Conservation (phyloP, 306 rosid genomes). For the Psophocarpus tetragonolobus region DNA sequence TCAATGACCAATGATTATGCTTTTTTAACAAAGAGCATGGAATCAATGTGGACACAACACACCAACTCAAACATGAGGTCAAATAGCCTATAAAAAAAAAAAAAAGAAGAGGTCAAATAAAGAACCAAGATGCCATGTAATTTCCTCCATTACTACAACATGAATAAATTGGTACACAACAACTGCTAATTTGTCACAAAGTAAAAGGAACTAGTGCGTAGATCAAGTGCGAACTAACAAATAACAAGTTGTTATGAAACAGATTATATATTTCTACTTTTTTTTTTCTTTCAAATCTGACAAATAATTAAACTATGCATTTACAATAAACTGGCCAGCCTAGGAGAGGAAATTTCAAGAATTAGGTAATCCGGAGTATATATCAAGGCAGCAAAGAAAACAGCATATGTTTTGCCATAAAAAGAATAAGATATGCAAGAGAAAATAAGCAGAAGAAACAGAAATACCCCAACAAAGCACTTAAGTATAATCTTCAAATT, state of each 20-base stretch:
- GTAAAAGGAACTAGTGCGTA: background rate
- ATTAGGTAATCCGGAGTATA: background rate
- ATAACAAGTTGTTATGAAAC: background rate
- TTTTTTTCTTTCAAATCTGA: background rate
- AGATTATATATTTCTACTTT: background rate
- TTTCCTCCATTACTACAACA: background rate
- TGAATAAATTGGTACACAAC: background rate
- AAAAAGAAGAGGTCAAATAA: background rate
- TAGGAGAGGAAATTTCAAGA: background rate
- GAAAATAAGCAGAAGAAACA: slow-evolving; percentile 13
- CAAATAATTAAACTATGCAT: background rate
- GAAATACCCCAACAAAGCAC: background rate
- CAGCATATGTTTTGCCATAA: background rate
- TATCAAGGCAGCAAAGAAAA: slow-evolving; percentile 13
- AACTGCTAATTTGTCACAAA: background rate
- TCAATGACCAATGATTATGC: background rate
- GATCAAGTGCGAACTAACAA: background rate
- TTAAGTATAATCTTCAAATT: slow-evolving; percentile 11
- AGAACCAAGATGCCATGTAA: background rate
- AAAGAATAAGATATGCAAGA: background rate
- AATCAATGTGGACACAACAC: background rate
- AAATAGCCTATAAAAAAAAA: too few relatives aligned
- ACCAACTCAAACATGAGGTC: background rate
- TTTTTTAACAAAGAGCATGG: background rate
- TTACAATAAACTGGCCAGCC: background rate